Evolutionary conservation across 352 stramenopile species (phyloP).

Genomic region (Phytophthora capsici): DNA sequence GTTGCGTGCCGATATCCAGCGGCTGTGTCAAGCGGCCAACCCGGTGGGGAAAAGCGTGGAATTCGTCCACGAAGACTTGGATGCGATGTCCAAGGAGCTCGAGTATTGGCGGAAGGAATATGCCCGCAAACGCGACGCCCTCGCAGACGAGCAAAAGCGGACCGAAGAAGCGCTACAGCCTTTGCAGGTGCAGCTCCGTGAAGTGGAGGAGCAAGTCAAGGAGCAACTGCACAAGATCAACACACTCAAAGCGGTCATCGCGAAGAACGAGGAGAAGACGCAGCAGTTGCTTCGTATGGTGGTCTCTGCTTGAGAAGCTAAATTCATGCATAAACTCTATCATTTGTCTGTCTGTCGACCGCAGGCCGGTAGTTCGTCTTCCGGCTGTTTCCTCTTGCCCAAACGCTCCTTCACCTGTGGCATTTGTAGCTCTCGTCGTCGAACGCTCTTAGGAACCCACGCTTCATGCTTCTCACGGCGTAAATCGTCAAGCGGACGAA

Average conservation of each 20-base stretch:
- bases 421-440: constrained; percentile 62
- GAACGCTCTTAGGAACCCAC: constrained; percentile 76
- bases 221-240: constrained; percentile 93
- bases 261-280: constrained; percentile 94
- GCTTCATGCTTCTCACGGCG: constrained; percentile 66
- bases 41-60: constrained; percentile 93
- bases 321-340: constrained; percentile 28
- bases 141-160: constrained; percentile 87
- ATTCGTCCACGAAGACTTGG: constrained; percentile 94
- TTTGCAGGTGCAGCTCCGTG: constrained; percentile 80
- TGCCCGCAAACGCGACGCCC: constrained; percentile 72
- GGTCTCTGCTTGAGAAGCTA: constrained; percentile 62
- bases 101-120: constrained; percentile 92
- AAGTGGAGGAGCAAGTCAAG: constrained; percentile 92
- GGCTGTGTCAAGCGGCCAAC: constrained; percentile 92
- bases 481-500: constrained; percentile 61
- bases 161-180: constrained; percentile 86
- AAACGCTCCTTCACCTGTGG: constrained; percentile 66
- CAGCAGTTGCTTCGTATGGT: constrained; percentile 90
- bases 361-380: constrained; percentile 5
- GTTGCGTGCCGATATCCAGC: constrained; percentile 85
- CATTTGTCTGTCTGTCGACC: constrained; percentile 3
- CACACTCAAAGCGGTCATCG: constrained; percentile 91
- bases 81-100: constrained; percentile 94
- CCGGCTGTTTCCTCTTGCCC: constrained; percentile 39